phyloP scores from a whole-genome alignment of 2,329 filamentous ascomycete species.

The Colletotrichum trifolii region DNA sequence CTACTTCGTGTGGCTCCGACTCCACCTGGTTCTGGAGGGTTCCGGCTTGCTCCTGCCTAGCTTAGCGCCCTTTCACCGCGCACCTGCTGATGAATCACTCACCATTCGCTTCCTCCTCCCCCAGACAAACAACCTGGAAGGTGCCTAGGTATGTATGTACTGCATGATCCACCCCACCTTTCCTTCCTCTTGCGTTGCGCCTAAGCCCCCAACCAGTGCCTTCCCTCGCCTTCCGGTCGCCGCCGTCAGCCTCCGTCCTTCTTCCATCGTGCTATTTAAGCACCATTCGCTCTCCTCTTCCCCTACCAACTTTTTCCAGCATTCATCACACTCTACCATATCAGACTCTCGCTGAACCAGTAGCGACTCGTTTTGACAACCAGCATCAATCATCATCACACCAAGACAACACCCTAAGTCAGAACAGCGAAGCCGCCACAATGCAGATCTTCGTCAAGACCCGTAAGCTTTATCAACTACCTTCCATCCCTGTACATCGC shows the following conservation, averaged over 20 bases:
- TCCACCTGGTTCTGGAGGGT: constrained; percentile 52
- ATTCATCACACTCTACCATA: constrained; percentile 22
- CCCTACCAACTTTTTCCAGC: constrained; percentile 11
- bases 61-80: constrained; percentile 26
- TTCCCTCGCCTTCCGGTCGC: constrained; percentile 33
- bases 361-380: not conserved
- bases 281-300: constrained; percentile 22
- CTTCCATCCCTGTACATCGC: constrained; percentile 60
- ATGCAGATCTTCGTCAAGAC: constrained; percentile 99
- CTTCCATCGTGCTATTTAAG: constrained; percentile 24
- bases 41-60: constrained; percentile 40
- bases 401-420: constrained; percentile 23
- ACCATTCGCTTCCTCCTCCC: constrained; percentile 27
- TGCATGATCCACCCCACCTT: constrained; percentile 43
- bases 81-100: constrained; percentile 53
- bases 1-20: not conserved
- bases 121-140: constrained; percentile 30
- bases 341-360: constrained; percentile 11
- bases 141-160: not conserved
- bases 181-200: not conserved
- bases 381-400: constrained; percentile 31
- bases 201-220: constrained; percentile 24
- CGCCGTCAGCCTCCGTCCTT: constrained; percentile 29
- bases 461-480: constrained; percentile 66
- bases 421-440: constrained; percentile 52